Evolutionary conservation across 805 yeast species (phyloP), one percentile per base, ranked within the genome.

Genomic region (Sungouiella thailandica): DNA sequence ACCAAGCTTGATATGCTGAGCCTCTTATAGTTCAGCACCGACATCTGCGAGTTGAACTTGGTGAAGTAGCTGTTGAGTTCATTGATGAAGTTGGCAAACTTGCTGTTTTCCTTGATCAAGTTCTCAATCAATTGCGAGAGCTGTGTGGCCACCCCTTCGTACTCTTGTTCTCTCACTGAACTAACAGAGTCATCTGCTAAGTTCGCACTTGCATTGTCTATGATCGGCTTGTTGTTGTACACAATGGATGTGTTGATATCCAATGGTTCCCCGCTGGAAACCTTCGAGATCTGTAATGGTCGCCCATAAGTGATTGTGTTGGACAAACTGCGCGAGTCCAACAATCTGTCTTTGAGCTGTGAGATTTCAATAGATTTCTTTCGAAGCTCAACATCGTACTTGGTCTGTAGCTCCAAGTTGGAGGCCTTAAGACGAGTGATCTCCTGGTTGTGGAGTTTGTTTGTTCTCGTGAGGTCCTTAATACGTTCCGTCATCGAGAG

Each of bases 311-410:
- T 46, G 10, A 52, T 43, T 2, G 55, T 46, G 6, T 57, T 46
- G 4, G 64, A 52, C 6, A 62, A 33, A 23, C 58, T 55, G 12
- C 62, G 52, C 26, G 55, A 53, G 7, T 65, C 67, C 17, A 63
- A 38, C 13, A 66, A 43, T 37, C 52, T 57, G 36, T 58, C 55
- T 31, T 58, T 62, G 36, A 66, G 54, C 19, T 46, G 52, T 27
- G 55, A 53, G 14, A 62, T 57, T 31, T 62, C 62, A 18, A 55
- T 22, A 13, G 52, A 50, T 37, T 60, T 57, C 36, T 50, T 53
- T 40, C 62, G 57, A 29, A 62, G 30, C 37, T 65, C 69, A 5
- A 62, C 54, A 18, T 61, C 59, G 36, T 57, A 61, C 34, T 61
- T 62, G 1, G 49, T 45, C 30, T 55, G 54, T 20, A 60, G 41